phyloP scores from a whole-genome alignment of 75 land plant species.

The Picea glauca region DNA sequence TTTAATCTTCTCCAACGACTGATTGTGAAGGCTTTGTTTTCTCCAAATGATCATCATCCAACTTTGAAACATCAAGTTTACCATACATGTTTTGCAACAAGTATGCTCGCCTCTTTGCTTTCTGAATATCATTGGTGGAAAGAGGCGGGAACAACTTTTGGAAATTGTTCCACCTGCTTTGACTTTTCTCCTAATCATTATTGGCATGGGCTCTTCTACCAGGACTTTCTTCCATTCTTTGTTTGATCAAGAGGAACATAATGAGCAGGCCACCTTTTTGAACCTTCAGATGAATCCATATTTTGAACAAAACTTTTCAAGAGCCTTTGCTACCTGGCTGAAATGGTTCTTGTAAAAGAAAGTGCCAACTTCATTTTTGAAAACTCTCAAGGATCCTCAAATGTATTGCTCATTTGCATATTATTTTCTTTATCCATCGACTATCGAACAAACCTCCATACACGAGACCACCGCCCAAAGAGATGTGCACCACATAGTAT shows the following conservation, averaged over 20 bases:
- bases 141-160: constrained; percentile 64
- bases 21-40: neutral
- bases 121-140: constrained; percentile 95
- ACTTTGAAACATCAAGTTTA: constrained; percentile 8
- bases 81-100: constrained; percentile 48
- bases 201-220: constrained; percentile 66
- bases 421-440: constrained; percentile 46
- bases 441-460: constrained; percentile 59
- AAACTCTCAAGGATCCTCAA: too few relatives aligned
- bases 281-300: too few relatives aligned
- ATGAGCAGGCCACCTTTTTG: too few relatives aligned
- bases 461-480: constrained; percentile 60
- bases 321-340: too few relatives aligned
- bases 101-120: constrained; percentile 81
- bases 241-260: too few relatives aligned
- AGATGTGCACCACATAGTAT: constrained; percentile 13
- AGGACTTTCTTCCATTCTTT: constrained; percentile 74
- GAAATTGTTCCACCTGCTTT: constrained; percentile 30
- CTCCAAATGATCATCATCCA: constrained; percentile 4
- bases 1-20: constrained; percentile 9
- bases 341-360: too few relatives aligned
- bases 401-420: constrained; percentile 15
- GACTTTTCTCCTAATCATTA: constrained; percentile 26
- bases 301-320: too few relatives aligned
- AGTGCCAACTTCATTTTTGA: too few relatives aligned